phyloP scores from a whole-genome alignment of 1,284 basidiomycete species.

The Ganoderma multipileum region DNA sequence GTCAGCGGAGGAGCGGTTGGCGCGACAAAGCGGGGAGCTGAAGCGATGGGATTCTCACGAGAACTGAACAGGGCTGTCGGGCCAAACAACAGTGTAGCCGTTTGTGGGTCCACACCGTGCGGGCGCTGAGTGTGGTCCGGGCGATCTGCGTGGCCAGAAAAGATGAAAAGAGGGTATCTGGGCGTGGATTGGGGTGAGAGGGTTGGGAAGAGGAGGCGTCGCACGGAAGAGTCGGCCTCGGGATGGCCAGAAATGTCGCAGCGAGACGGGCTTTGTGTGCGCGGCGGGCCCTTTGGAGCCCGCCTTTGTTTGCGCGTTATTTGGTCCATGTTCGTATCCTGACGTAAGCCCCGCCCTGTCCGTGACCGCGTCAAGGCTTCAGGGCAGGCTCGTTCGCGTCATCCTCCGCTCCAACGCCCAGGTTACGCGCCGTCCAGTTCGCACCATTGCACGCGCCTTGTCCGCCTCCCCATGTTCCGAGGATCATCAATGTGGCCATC shows the following conservation, averaged over 20 bases:
- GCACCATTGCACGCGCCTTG: background rate
- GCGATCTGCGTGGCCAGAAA: background rate
- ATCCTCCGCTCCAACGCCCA: background rate
- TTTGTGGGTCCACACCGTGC: conserved; percentile 39
- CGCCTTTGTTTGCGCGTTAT: conserved; percentile 42
- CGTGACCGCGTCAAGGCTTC: conserved; percentile 27
- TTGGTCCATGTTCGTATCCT: conserved; percentile 42
- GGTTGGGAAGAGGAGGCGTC: conserved; percentile 27
- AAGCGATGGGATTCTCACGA: conserved; percentile 37
- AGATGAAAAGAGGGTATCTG: conserved; percentile 2
- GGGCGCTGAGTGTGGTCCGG: conserved; percentile 18
- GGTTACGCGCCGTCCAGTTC: background rate
- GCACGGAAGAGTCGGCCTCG: conserved; percentile 18
- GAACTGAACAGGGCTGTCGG: conserved; percentile 31
- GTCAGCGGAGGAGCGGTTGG: conserved; percentile 32
- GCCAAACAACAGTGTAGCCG: conserved; percentile 37
- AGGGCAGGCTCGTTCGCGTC: conserved; percentile 28
- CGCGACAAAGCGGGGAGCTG: conserved; percentile 29
- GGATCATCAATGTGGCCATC: background rate
- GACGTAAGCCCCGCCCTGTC: conserved; percentile 30
- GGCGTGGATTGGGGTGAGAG: background rate
- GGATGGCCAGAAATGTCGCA: conserved; percentile 22
- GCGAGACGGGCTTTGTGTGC: conserved; percentile 20
- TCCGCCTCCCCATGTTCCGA: background rate
- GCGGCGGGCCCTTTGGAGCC: conserved; percentile 7